phyloP scores from a whole-genome alignment of 208 protist genomes.

The Borovskyia barvae region DNA sequence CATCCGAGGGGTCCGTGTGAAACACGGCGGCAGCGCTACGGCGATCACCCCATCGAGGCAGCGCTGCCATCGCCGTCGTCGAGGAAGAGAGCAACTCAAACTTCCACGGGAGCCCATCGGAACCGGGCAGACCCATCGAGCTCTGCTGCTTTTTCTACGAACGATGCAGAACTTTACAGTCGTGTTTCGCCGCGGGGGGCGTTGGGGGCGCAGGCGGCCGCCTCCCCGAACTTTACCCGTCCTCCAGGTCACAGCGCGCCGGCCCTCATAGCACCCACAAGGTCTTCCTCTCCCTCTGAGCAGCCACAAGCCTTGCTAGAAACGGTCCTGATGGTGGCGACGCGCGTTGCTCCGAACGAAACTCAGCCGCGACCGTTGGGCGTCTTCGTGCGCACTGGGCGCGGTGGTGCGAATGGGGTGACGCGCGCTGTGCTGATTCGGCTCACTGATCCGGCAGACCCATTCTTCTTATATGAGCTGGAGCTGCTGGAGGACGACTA shows the following conservation, averaged over 20 bases:
- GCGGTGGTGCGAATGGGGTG: conserved; percentile 40
- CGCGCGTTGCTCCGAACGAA: conserved; percentile 6
- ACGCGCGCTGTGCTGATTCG: conserved; percentile 52
- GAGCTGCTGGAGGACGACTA: conserved; percentile 87
- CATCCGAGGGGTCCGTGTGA: no score
- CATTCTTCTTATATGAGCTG: conserved; percentile 85
- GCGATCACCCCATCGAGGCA: background rate
- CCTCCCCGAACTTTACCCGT: no score
- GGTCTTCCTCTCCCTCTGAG: background rate
- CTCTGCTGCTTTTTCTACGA: no score
- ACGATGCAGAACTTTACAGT: no score
- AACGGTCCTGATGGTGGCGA: conserved; percentile 11
- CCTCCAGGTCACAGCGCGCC: no score
- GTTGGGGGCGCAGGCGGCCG: no score
- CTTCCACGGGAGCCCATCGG: no score
- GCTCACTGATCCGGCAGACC: conserved; percentile 73
- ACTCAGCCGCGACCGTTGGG: conserved; percentile 18
- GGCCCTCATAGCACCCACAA: conserved; percentile 4
- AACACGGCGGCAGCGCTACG: background rate
- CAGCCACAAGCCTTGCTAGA: conserved; percentile 9
- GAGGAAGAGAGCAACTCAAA: background rate
- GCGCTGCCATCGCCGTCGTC: background rate
- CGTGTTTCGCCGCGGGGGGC: no score
- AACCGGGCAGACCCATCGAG: no score
- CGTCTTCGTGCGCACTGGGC: conserved; percentile 23